These are phyloP conservation scores for Pythium plurisporium DNA, from an alignment of 352 stramenopile genomes.

Conservation along the genomic window DNA sequence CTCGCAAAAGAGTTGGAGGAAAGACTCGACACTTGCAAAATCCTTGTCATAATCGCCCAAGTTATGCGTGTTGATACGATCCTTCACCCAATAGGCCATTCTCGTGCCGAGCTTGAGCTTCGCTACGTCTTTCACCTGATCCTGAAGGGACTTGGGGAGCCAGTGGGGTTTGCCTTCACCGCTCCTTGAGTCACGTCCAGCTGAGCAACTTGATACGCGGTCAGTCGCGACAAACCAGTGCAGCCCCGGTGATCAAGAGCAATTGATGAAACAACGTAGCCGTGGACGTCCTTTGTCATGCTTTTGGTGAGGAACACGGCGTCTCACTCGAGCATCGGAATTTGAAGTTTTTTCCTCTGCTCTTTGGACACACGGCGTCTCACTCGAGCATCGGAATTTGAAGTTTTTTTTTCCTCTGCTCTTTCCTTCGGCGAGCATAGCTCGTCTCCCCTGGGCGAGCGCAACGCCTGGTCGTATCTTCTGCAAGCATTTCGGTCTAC, in stretches of 20 bases:
- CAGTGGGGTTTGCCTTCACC: conserved; percentile 15
- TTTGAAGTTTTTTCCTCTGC: conserved; percentile 49
- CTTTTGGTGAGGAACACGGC: conserved; percentile 34
- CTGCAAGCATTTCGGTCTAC: too few species aligned
- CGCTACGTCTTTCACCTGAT: conserved; percentile 31
- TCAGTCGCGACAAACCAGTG: conserved; percentile 31
- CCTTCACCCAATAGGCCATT: conserved; percentile 36
- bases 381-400: conserved; percentile 40
- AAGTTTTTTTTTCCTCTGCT: conserved; percentile 54
- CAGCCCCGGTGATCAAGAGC: conserved; percentile 30
- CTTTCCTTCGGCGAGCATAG: conserved; percentile 28
- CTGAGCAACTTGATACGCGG: conserved; percentile 30
- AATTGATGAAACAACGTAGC: conserved; percentile 36
- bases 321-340: conserved; percentile 44
- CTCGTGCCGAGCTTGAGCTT: conserved; percentile 13
- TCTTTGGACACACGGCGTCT: conserved; percentile 38
- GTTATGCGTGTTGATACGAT: conserved; percentile 24
- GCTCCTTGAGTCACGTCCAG: conserved; percentile 23
- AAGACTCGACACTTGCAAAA: conserved; percentile 45
- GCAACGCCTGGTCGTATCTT: too few species aligned
- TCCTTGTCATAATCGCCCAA: conserved; percentile 30
- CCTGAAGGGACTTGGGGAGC: conserved; percentile 24
- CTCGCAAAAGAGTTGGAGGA: conserved; percentile 37
- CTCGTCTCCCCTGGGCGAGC: conserved; percentile 42
- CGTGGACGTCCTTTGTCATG: conserved; percentile 22